Evolutionary conservation across 495 filamentous ascomycete genomes (phyloP), one percentile per base, ranked within the genome.

Genomic region (Podospora pseudopauciseta): DNA sequence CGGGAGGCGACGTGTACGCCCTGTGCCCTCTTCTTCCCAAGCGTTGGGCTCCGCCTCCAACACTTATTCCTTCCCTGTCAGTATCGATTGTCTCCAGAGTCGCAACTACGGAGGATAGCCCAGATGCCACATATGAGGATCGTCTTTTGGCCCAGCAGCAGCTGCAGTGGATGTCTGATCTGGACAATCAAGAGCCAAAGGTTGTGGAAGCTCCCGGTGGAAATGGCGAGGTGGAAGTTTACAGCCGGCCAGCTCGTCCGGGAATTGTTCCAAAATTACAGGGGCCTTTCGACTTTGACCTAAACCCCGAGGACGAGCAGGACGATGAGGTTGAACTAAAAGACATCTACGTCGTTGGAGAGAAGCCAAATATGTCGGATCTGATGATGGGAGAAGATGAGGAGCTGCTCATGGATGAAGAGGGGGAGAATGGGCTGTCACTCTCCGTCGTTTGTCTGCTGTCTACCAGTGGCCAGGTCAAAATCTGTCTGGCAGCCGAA

Each of bases 1-100:
- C 82, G 44, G 90, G 91, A 28, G 93, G 93, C 4, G 93, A 96
- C 72, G 85, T 97, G 7, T 97, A 97, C 71, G 91, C 92, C 7
- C 79, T 97, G n/a, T 96, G 93, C 76, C 93, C 93, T 11, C 83
- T 97, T 4, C 79, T 97, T 30, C 93, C 93, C 4, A 85, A 85
- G 16, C 92, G 87, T 72, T 97, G 92, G 92, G 84, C 90, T 62
- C 89, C 90, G n/a, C 87, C 90, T 18, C 84, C 89, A 2, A 88
- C 88, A 0, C 82, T 91, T 15, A 86, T 96, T 30, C 89, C 93
- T 3, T 90, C 91, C 0, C 81, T 97, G 34, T 91, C 91, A 18
- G 85, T 92, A 16, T 86, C 88, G 16, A 89, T 93, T 65, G 84
- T 91, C 19, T 84, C 87, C 18, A 91, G 91, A 68, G 72, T 87